Evolutionary conservation across 805 yeast species (phyloP), one percentile per base, ranked within the genome.

Genomic region (Aciculoconidium aculeatum): DNA sequence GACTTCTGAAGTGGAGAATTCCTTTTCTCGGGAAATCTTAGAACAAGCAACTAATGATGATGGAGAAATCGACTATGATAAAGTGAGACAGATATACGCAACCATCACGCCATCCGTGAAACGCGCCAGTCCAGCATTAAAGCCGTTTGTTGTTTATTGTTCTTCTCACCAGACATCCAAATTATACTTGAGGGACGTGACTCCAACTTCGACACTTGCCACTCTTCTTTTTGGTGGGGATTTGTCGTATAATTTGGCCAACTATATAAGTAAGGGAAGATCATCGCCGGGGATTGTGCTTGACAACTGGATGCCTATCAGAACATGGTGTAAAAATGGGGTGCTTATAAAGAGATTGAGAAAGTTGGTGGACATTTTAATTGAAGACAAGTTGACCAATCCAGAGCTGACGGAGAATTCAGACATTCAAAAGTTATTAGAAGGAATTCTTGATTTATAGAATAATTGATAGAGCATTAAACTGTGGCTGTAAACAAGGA

Each of bases 281-380:
- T 67, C 77, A 4, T 72, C 87, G 0, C 94, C 95, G 0, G 96
- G 96, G 13, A 72, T 92, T 19, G 76, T 86, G 6, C 59, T 90
- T 32, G 95, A 85, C 42, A 69, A 70, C n/a, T 88, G 97, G 96
- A 56, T 85, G 18, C 94, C 96, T 1, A 68, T 90, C 8, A 67
- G 84, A 37, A 85, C 96, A 1, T 90, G 96, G 96, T 81, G 95
- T 40, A 83, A 92, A 41, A 85, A 88, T 45, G 97, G 88, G 1
- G 95, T 90, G 2, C 58, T 90, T 26, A 69, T 88, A 17, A 81
- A 83, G 34, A 75, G 80, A 35, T 56, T 90, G 32, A 62, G 94
- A 43, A 47, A 56, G 7, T 50, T 85, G 26, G 53, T 90, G 17
- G 95, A 87, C 47, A 60, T 66, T 11, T 74, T 82, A 0, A 71